Evolutionary conservation across 768 basidiomycete genomes (phyloP).

Genomic region (Piloderma croceum): DNA sequence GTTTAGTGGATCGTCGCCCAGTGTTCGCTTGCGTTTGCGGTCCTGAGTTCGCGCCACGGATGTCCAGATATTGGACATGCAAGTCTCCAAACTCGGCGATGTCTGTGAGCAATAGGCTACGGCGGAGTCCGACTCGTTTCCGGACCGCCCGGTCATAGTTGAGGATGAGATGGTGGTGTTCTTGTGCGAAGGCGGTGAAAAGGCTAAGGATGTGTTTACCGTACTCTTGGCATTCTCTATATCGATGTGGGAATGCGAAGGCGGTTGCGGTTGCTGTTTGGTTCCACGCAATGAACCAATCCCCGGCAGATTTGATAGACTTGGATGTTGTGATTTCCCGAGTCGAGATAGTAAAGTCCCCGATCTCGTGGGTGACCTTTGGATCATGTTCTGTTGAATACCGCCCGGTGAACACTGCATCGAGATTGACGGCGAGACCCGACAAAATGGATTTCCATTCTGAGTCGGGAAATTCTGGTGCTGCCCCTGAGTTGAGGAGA

Average conservation of each 20-base stretch:
- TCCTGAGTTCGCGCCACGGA: too few relatives aligned
- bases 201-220: conserved; percentile 16
- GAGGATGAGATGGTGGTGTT: too few relatives aligned
- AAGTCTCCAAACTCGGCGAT: too few relatives aligned
- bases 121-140: conserved; percentile 15
- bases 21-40: too few relatives aligned
- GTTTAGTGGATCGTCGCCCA: too few relatives aligned
- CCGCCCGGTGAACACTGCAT: conserved; percentile 19
- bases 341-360: too few relatives aligned
- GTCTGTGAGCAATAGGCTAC: conserved; percentile 18
- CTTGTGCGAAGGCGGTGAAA: conserved; percentile 12
- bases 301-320: conserved; percentile 10
- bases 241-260: conserved; percentile 24
- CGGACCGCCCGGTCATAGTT: conserved; percentile 27
- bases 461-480: conserved; percentile 19
- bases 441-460: conserved; percentile 24
- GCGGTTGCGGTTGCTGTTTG: conserved; percentile 10
- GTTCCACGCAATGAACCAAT: too few relatives aligned
- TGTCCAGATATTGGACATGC: too few relatives aligned
- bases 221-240: conserved; percentile 22
- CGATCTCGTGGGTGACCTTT: conserved; percentile 10
- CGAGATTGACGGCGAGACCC: conserved; percentile 24
- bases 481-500: too few relatives aligned
- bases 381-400: conserved; percentile 3
- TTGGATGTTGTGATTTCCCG: conserved; percentile 10